phyloP scores from a whole-genome alignment of 441 rosid species.

The Melastoma candidum region DNA sequence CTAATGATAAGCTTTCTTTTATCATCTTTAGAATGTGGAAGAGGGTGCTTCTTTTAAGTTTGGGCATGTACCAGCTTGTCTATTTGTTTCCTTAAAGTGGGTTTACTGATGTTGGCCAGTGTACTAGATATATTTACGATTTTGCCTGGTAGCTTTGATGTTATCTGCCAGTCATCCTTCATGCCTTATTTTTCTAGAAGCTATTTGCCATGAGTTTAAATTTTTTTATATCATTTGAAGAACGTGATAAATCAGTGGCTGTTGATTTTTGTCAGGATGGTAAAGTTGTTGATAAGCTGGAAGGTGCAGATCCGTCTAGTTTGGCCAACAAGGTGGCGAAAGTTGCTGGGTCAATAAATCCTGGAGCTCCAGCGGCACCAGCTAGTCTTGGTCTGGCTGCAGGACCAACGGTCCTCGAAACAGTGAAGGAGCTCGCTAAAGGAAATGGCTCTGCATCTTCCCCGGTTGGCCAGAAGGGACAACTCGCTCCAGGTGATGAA shows the following conservation, averaged over 20 bases:
- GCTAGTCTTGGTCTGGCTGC: slow-evolving; percentile 97
- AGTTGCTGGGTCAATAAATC: slow-evolving; percentile 50
- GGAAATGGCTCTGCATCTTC: slow-evolving; percentile 31
- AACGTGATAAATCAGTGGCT: background rate
- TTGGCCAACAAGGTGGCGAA: slow-evolving; percentile 86
- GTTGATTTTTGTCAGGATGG: slow-evolving; percentile 47
- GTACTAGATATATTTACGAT: too few relatives aligned
- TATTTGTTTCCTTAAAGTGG: too few relatives aligned
- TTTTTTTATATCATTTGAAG: too few relatives aligned
- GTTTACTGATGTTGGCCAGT: too few relatives aligned
- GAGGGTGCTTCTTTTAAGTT: too few relatives aligned
- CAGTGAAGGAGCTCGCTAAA: slow-evolving; percentile 57
- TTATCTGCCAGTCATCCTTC: too few relatives aligned
- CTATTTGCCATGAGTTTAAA: too few relatives aligned
- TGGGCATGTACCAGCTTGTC: too few relatives aligned
- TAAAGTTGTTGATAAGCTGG: slow-evolving; percentile 61
- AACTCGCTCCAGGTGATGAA: slow-evolving; percentile 28
- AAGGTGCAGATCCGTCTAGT: slow-evolving; percentile 91
- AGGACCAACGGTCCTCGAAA: slow-evolving; percentile 62
- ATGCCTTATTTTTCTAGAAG: too few relatives aligned
- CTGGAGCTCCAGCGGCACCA: slow-evolving; percentile 82
- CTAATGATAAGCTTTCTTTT: too few relatives aligned
- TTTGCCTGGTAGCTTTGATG: too few relatives aligned
- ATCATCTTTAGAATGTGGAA: too few relatives aligned
- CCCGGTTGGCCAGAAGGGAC: slow-evolving; percentile 23